Evolutionary conservation across 805 yeast species (phyloP).

Genomic region (Cyberlindnera misumaiensis): DNA sequence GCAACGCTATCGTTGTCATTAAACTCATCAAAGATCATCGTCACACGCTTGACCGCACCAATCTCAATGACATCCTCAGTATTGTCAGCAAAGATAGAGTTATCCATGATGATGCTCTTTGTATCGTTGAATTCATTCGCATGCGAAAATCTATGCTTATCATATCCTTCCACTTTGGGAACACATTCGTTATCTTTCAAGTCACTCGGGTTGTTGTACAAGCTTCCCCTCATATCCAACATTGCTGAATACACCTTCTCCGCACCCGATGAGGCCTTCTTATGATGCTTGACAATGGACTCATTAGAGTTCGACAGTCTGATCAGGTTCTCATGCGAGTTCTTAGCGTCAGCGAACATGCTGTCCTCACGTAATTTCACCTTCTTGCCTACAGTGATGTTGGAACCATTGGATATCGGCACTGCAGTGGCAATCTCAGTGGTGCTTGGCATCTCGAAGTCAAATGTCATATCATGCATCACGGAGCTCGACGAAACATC

Average conservation of each 20-base stretch:
- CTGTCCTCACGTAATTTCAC: constrained; percentile 17
- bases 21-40: constrained; percentile 22
- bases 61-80: constrained; percentile 19
- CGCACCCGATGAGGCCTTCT: constrained; percentile 13
- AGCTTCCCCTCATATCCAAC: constrained; percentile 19
- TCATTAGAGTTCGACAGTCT: constrained; percentile 10
- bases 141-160: constrained; percentile 11
- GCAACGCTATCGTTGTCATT: constrained; percentile 1
- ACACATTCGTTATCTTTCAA: constrained; percentile 10
- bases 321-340: constrained; percentile 7
- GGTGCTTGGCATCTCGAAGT: constrained; percentile 21
- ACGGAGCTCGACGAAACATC: constrained; percentile 4
- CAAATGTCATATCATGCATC: constrained; percentile 19
- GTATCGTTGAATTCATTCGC: constrained; percentile 12
- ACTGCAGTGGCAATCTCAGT: constrained; percentile 23
- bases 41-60: constrained; percentile 21
- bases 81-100: constrained; percentile 21
- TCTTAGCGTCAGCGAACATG: constrained; percentile 18
- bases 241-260: constrained; percentile 8
- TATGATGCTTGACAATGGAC: constrained; percentile 20
- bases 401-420: constrained; percentile 22
- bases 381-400: constrained; percentile 17
- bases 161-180: constrained; percentile 7
- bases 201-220: constrained; percentile 18
- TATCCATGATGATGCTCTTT: constrained; percentile 15